These are phyloP conservation scores for Eimeria praecox DNA, from an alignment of 169 alveolate genomes.

Conservation along the genomic window DNA sequence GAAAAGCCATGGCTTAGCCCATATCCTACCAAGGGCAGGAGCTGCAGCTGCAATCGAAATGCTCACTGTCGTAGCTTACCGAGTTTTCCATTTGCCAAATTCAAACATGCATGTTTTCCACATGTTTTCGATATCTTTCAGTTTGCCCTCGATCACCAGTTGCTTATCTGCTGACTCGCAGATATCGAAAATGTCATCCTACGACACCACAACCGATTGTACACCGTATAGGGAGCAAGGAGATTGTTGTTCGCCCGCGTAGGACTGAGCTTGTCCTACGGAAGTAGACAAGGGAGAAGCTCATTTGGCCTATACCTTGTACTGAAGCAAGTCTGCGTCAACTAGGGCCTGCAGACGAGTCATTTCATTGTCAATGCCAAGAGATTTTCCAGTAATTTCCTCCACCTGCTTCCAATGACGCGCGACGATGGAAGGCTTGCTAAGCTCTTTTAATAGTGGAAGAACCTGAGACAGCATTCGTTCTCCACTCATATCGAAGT, in stretches of 20 bases:
- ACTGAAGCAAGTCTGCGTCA: slow-evolving; percentile 89
- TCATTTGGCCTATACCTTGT: slow-evolving; percentile 59
- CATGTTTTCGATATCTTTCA: slow-evolving; percentile 93
- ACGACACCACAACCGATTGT: slow-evolving; percentile 2
- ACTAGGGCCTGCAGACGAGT: slow-evolving; percentile 93
- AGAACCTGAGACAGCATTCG: slow-evolving; percentile 83
- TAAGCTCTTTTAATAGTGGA: slow-evolving; percentile 94
- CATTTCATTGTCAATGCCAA: slow-evolving; percentile 90
- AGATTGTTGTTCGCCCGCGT: neutral
- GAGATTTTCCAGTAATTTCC: slow-evolving; percentile 90
- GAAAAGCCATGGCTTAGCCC: neutral
- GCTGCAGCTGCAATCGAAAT: neutral
- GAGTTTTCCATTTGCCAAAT: slow-evolving; percentile 96
- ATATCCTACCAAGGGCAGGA: neutral
- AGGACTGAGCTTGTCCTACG: neutral
- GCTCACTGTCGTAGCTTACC: slow-evolving; percentile 82
- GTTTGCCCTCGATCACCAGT: slow-evolving; percentile 94
- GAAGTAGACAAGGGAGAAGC: neutral
- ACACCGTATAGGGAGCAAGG: neutral
- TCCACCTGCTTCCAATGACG: slow-evolving; percentile 97
- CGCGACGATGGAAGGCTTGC: slow-evolving; percentile 94
- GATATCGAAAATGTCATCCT: slow-evolving; percentile 97
- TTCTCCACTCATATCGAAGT: slow-evolving; percentile 76
- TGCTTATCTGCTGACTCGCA: slow-evolving; percentile 98
- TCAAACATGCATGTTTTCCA: slow-evolving; percentile 96